Base-by-base conservation (phyloP, 148 eudicot species). In the Silene conica region DNA sequence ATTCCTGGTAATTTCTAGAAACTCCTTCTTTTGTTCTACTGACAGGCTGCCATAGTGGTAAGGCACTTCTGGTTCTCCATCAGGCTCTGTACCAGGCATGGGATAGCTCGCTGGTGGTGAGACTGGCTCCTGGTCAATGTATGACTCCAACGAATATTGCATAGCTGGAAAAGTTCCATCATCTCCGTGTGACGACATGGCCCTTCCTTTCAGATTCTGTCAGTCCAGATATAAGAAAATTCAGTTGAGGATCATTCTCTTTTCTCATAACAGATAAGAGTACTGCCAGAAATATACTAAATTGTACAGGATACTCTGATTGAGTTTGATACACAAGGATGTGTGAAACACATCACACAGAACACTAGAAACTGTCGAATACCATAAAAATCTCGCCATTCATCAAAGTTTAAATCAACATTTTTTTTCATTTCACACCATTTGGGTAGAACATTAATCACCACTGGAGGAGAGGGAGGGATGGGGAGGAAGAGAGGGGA, bases 1-100 rank as follows among this genome's bases (percentile, higher is more conserved):
- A 83, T 92, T 95, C 70, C 90, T 86, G 70, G 92, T 85, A 26
- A 90, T 80, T 72, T 80, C 88, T 8, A 92, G 90, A 69, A 86
- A 80, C 73, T 95, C 97, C 74, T 88, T 92, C 86, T 85, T 95
- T 72, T 89, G 89, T 80, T 95, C 97, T 64, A 78, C 61, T 18
- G 97, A 89, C 28, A 81, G 82, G 68, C 76, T 64, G 54, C 82
- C 90, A 70, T 77, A 88, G 70, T 63, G 76, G 67, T 83, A 74
- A 43, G 81, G 72, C 75, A 74, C 63, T 26, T 67, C 78, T 65
- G 85, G 80, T 66, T 55, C 61, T 66, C 78, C 81, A 21, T 81
- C 75, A 31, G 73, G 16, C 73, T 77, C 82, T 52, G 78, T 19
- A 22, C 87, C 89, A 52, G 98, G 93, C 28, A 91, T 16, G 31